Conservation (phyloP, 148 eudicot genomes). For the Rhododendron vialii region DNA sequence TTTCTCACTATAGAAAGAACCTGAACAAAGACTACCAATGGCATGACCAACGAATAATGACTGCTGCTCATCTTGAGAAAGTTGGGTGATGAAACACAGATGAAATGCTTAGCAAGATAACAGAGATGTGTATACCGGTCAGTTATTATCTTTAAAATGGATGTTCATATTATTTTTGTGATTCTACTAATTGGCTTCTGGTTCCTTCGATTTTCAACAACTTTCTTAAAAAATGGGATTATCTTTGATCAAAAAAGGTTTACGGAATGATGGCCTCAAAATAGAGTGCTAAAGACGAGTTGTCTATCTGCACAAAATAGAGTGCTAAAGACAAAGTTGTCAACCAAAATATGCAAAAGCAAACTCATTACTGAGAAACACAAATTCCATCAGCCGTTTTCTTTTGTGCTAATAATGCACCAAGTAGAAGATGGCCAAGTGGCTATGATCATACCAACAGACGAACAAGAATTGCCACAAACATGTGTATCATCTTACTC, state of each 20-base stretch:
- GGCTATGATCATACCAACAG: not conserved
- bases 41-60: not conserved
- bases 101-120: not conserved
- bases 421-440: not conserved
- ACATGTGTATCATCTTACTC: not conserved
- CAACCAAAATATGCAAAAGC: not conserved
- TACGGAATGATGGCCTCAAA: not conserved
- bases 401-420: not conserved
- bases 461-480: not conserved
- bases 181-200: not conserved
- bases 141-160: not conserved
- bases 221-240: not conserved
- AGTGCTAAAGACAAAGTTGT: no score
- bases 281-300: not conserved
- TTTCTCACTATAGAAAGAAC: no score
- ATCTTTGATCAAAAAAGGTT: not conserved
- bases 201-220: not conserved
- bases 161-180: not conserved
- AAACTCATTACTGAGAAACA: not conserved
- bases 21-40: not conserved
- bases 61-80: not conserved
- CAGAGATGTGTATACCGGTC: not conserved
- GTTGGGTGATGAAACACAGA: not conserved
- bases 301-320: no score
- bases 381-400: not conserved